A percentile compares a stretch with the other conserved stretches of the same genome.
phyloP scores from a whole-genome alignment of 1,284 basidiomycete species.

The Trametes pubescens region DNA sequence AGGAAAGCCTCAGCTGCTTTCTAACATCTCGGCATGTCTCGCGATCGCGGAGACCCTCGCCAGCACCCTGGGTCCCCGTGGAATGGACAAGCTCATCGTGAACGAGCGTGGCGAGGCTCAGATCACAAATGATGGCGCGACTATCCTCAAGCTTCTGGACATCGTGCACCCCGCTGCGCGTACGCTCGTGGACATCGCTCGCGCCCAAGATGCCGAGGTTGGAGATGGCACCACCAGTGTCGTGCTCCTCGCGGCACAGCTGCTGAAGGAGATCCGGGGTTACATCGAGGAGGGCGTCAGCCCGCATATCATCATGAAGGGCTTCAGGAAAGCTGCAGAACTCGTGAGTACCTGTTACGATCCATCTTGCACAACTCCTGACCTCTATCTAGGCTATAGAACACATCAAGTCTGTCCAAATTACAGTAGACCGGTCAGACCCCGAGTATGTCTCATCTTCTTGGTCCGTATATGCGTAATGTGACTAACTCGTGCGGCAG shows the following conservation, averaged over 20 bases:
- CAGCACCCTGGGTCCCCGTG: slow-evolving; percentile 96
- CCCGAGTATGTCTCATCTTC: slow-evolving; percentile 70
- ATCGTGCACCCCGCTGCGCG: slow-evolving; percentile 98
- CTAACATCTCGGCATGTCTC: slow-evolving; percentile 96
- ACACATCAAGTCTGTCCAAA: slow-evolving; percentile 89
- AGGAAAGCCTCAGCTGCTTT: slow-evolving; percentile 92
- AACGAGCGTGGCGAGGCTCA: slow-evolving; percentile 93
- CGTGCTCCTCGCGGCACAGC: slow-evolving; percentile 91
- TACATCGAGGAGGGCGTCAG: slow-evolving; percentile 98
- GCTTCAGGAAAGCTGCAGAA: slow-evolving; percentile 89
- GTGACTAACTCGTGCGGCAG: slow-evolving; percentile 50
- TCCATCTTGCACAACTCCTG: slow-evolving; percentile 24
- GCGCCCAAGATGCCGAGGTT: slow-evolving; percentile 98
- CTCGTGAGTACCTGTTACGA: slow-evolving; percentile 62
- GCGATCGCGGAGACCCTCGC: slow-evolving; percentile 91
- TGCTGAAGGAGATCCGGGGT: slow-evolving; percentile 91
- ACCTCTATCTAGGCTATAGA: slow-evolving; percentile 73
- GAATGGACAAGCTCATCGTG: slow-evolving; percentile 98
- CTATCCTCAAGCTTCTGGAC: slow-evolving; percentile 95
- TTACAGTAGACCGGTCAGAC: slow-evolving; percentile 91
- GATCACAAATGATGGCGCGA: slow-evolving; percentile 99
- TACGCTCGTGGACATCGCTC: slow-evolving; percentile 96
- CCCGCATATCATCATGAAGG: slow-evolving; percentile 98
- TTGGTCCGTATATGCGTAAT: neutral
- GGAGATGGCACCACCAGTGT: slow-evolving; percentile 99